Conservation (phyloP, 805 yeast genomes). For the Candida ficus region DNA sequence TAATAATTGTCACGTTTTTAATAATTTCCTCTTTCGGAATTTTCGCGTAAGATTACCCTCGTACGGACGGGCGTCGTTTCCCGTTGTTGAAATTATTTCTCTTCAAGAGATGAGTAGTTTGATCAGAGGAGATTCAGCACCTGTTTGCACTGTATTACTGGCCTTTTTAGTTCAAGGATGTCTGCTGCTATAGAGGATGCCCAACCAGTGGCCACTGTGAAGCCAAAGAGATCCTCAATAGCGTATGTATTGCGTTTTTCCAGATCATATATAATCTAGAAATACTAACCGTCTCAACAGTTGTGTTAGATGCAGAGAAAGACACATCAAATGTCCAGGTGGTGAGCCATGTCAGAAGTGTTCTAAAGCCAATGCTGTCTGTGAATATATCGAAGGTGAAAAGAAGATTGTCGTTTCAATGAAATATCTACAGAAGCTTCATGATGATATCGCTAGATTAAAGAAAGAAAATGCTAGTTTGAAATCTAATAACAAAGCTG, state of each 20-base stretch:
- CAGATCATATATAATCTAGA: too few species aligned
- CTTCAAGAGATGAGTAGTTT: too few species aligned
- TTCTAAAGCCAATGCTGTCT: conserved; percentile 44
- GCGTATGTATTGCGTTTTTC: conserved; percentile 15
- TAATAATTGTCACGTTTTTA: neutral
- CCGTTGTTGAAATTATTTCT: neutral
- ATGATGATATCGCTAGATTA: conserved; percentile 58
- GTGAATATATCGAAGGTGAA: conserved; percentile 70
- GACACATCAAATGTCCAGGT: conserved; percentile 76
- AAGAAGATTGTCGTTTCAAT: conserved; percentile 69
- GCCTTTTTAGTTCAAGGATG: neutral
- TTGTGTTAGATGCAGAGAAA: conserved; percentile 62
- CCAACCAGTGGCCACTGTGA: conserved; percentile 10
- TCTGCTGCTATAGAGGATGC: neutral
- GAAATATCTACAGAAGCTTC: conserved; percentile 61
- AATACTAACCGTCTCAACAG: conserved; percentile 4
- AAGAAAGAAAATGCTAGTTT: conserved; percentile 62
- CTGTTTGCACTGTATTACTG: too few species aligned
- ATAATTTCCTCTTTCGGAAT: neutral
- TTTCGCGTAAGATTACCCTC: too few species aligned
- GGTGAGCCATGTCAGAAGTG: conserved; percentile 72
- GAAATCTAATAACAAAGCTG: conserved; percentile 29
- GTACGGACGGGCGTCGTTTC: conserved; percentile 1
- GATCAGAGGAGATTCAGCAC: neutral
- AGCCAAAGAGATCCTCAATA: conserved; percentile 20